Evolutionary conservation across 805 yeast genomes (phyloP).

Genomic region (Suhomyces canberraensis): DNA sequence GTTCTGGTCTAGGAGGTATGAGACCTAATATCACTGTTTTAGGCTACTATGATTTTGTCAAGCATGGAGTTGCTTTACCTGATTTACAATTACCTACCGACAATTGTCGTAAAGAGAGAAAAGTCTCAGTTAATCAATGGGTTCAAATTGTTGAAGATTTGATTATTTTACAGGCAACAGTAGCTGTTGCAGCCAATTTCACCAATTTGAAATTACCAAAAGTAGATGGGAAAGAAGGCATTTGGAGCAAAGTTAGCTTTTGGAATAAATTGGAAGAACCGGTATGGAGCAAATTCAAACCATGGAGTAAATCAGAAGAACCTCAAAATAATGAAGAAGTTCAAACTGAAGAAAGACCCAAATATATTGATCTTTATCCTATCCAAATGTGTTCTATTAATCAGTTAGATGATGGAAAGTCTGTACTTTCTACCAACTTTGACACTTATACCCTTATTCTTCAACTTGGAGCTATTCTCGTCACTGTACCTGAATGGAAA

Average conservation of each 20-base stretch:
- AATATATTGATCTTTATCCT: constrained; percentile 86
- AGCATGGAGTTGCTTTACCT: constrained; percentile 36
- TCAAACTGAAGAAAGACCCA: constrained; percentile 23
- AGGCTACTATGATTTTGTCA: constrained; percentile 75
- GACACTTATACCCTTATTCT: constrained; percentile 93
- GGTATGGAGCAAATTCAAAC: too few species aligned
- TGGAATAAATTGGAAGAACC: too few species aligned
- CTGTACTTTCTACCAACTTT: constrained; percentile 80
- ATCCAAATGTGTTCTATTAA: constrained; percentile 93
- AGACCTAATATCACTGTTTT: constrained; percentile 90
- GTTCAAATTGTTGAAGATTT: constrained; percentile 89
- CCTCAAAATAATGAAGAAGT: constrained; percentile 1
- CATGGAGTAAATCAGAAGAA: too few species aligned
- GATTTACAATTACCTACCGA: constrained; percentile 66
- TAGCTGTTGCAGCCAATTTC: constrained; percentile 92
- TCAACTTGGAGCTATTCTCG: constrained; percentile 88
- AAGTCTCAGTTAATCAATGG: constrained; percentile 77
- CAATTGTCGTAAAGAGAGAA: constrained; percentile 63
- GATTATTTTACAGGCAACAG: constrained; percentile 81
- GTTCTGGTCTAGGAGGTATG: constrained; percentile 99
- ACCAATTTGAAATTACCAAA: constrained; percentile 63
- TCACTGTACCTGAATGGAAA: constrained; percentile 94
- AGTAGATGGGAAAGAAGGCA: constrained; percentile 20
- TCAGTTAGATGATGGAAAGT: constrained; percentile 60
- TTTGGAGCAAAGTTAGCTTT: constrained; percentile 6